phyloP scores from a whole-genome alignment of 1,284 basidiomycete genomes.

The Naganishia albida region DNA sequence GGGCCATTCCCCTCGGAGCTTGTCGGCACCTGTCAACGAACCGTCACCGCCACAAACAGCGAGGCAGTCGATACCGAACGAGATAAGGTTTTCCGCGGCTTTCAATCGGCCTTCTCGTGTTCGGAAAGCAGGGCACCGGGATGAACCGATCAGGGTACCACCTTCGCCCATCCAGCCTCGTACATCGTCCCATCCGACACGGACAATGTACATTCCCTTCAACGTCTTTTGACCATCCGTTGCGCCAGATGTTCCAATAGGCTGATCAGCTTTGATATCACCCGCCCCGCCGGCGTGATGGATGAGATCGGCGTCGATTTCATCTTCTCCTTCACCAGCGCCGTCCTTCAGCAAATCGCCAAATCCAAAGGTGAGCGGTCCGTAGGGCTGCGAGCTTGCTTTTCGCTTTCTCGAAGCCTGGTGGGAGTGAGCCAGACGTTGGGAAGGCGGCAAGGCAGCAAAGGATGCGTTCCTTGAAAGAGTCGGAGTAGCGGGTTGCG shows the following conservation, averaged over 20 bases:
- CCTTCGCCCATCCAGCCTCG: constrained; percentile 93
- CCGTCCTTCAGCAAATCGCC: constrained; percentile 87
- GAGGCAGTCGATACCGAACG: constrained; percentile 93
- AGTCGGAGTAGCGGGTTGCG: constrained; percentile 24
- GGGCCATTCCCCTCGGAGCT: constrained; percentile 93
- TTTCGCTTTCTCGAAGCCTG: constrained; percentile 20
- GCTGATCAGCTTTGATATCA: constrained; percentile 46
- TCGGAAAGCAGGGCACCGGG: constrained; percentile 84
- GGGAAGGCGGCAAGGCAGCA: constrained; percentile 44
- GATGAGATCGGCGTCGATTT: constrained; percentile 23
- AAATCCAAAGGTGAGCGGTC: constrained; percentile 78
- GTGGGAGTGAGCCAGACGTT: constrained; percentile 25
- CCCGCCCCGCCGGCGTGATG: not conserved
- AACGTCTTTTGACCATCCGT: constrained; percentile 65
- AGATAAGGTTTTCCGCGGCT: constrained; percentile 88
- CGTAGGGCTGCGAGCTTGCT: constrained; percentile 24
- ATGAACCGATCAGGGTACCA: constrained; percentile 94
- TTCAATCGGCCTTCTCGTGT: constrained; percentile 80
- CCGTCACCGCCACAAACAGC: constrained; percentile 97
- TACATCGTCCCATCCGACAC: constrained; percentile 98
- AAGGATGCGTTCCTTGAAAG: constrained; percentile 37
- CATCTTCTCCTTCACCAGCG: constrained; percentile 68
- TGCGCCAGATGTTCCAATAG: constrained; percentile 44
- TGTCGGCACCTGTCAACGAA: constrained; percentile 91
- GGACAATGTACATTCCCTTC: constrained; percentile 89